Percentiles rank a stretch among this genome's conserved stretches.
Evolutionary conservation across 257 asterid genomes (phyloP).

Genomic region (Asclepias syriaca): DNA sequence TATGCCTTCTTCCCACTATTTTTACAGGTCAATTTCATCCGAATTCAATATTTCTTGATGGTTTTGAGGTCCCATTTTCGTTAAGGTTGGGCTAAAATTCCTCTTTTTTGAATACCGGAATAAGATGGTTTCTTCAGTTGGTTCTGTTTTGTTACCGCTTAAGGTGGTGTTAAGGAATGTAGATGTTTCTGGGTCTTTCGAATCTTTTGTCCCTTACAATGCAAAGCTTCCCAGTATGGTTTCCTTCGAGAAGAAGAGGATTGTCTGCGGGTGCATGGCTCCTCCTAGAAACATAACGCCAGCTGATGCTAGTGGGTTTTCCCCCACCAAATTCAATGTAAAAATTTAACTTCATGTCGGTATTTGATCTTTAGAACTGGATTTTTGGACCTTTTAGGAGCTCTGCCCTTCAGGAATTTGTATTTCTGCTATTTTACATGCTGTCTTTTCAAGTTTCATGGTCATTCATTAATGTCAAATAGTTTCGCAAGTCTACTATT

Average conservation of each 20-base stretch:
- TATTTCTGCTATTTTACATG: not conserved
- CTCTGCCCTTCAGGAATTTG: not conserved
- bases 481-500: not conserved
- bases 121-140: conserved; percentile 24
- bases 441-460: not conserved
- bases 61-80: conserved; percentile 13
- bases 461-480: not conserved
- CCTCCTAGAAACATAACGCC: conserved; percentile 43
- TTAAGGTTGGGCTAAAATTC: conserved; percentile 19
- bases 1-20: conserved; percentile 2
- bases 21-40: not conserved
- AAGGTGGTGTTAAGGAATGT: conserved; percentile 24
- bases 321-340: conserved; percentile 38
- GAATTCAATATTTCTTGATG: conserved; percentile 14
- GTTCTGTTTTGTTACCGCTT: conserved; percentile 28
- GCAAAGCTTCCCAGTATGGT: conserved; percentile 21
- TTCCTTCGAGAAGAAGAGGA: conserved; percentile 28
- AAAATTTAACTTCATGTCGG: conserved; percentile 12
- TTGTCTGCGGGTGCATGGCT: conserved; percentile 56
- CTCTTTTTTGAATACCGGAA: conserved; percentile 12
- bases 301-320: conserved; percentile 29
- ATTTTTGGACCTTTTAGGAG: not conserved
- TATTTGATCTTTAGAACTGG: conserved; percentile 4
- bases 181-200: conserved; percentile 21
- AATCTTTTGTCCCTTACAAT: conserved; percentile 22